Conservation (phyloP, 306 rosid genomes). For the Lathyrus tuberosus region DNA sequence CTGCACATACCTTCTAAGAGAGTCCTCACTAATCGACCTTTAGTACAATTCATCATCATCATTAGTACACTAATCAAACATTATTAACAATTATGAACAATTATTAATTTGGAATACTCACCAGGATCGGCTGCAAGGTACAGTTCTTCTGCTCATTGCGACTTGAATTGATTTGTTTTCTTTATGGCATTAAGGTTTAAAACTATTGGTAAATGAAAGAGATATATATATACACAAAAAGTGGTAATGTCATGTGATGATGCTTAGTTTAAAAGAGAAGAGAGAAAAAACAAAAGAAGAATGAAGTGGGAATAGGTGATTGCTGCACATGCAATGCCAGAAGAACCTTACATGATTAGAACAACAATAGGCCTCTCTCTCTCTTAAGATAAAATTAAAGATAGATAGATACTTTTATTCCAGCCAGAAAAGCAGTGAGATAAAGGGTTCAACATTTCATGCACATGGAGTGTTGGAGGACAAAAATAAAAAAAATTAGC, state of each 20-base stretch:
- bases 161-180: background rate
- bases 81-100: too few species aligned
- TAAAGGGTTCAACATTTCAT: slow-evolving; percentile 46
- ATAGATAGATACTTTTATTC: slow-evolving; percentile 60
- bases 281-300: slow-evolving; percentile 46
- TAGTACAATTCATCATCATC: background rate
- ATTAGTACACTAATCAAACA: too few species aligned
- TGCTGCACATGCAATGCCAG: slow-evolving; percentile 93
- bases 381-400: slow-evolving; percentile 35
- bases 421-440: slow-evolving; percentile 55
- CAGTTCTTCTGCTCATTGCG: slow-evolving; percentile 57
- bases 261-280: slow-evolving; percentile 36
- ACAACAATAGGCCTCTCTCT: slow-evolving; percentile 8
- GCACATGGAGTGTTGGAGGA: slow-evolving; percentile 83
- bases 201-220: slow-evolving; percentile 2
- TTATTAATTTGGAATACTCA: slow-evolving; percentile 26
- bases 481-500: slow-evolving; percentile 1
- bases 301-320: slow-evolving; percentile 61
- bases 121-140: slow-evolving; percentile 87
- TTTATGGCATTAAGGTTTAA: slow-evolving; percentile 27
- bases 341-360: slow-evolving; percentile 73
- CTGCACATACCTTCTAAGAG: slow-evolving; percentile 71
- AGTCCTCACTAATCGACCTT: slow-evolving; percentile 92
- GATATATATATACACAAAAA: background rate
- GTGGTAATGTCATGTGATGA: slow-evolving; percentile 2